Conservation (phyloP, 805 yeast genomes). For the Lipomyces yamadae region DNA sequence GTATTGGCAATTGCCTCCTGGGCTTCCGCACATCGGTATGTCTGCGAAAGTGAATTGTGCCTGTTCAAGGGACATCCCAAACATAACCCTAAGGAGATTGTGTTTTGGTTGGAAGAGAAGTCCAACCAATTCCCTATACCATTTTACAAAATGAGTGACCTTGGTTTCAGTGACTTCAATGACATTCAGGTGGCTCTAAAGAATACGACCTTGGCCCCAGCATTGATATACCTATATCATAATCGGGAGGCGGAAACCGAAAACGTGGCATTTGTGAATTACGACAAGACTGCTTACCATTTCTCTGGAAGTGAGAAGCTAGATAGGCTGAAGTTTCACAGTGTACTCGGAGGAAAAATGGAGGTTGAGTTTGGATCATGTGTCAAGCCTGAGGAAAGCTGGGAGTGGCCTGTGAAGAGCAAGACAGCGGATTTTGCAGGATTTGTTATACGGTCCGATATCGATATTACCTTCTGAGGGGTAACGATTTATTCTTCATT, state of each 20-base stretch:
- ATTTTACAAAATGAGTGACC: not conserved
- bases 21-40: no score
- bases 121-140: not conserved
- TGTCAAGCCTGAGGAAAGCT: not conserved
- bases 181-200: not conserved
- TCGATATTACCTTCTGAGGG: no score
- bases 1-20: no score
- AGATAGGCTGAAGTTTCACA: not conserved
- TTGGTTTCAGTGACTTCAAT: not conserved
- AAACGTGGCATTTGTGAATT: not conserved
- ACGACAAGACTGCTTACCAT: not conserved
- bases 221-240: not conserved
- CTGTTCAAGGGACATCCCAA: not conserved
- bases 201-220: not conserved
- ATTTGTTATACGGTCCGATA: not conserved
- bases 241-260: not conserved
- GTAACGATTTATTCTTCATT: no score
- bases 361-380: not conserved
- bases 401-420: not conserved
- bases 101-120: not conserved
- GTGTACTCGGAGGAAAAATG: not conserved
- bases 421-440: not conserved
- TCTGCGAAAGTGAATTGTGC: not conserved
- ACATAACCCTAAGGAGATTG: not conserved
- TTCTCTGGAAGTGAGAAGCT: not conserved